phyloP scores from a whole-genome alignment of 495 filamentous ascomycete species.

The Penicillium atrosanguineum region DNA sequence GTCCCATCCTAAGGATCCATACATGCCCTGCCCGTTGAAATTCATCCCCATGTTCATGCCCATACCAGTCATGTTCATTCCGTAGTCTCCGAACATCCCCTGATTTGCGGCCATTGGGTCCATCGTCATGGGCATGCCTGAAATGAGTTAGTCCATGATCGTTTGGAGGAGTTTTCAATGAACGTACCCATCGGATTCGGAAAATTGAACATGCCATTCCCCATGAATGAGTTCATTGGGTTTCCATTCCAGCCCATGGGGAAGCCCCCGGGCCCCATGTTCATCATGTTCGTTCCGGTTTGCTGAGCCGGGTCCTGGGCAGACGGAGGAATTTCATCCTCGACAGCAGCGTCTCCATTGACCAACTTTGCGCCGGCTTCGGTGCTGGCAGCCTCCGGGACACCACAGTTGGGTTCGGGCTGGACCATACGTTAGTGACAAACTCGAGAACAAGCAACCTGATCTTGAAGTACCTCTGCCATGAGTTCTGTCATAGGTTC shows the following conservation, averaged over 20 bases:
- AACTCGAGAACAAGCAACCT: not conserved
- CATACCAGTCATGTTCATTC: constrained; percentile 92
- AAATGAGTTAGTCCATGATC: constrained; percentile 11
- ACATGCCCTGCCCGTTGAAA: constrained; percentile 64
- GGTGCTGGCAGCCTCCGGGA: constrained; percentile 8
- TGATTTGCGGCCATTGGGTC: constrained; percentile 84
- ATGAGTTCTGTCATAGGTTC: not conserved
- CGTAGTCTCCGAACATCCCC: constrained; percentile 84
- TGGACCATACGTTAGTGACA: not conserved
- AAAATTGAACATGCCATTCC: constrained; percentile 70
- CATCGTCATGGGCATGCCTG: constrained; percentile 81
- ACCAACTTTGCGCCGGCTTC: constrained; percentile 4
- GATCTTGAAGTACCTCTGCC: constrained; percentile 7
- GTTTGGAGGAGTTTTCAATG: not conserved
- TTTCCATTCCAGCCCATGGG: constrained; percentile 63
- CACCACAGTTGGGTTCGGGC: constrained; percentile 4
- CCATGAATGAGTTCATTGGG: constrained; percentile 67
- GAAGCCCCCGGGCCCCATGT: constrained; percentile 47
- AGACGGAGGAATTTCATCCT: constrained; percentile 21
- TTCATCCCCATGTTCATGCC: constrained; percentile 82
- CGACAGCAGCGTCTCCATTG: constrained; percentile 14
- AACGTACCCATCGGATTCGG: constrained; percentile 75
- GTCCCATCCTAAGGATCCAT: constrained; percentile 59
- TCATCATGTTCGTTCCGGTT: constrained; percentile 18
- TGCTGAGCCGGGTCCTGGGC: constrained; percentile 18